Conservation (phyloP, 768 basidiomycete species). For the Porphyrellus cyaneotinctus region DNA sequence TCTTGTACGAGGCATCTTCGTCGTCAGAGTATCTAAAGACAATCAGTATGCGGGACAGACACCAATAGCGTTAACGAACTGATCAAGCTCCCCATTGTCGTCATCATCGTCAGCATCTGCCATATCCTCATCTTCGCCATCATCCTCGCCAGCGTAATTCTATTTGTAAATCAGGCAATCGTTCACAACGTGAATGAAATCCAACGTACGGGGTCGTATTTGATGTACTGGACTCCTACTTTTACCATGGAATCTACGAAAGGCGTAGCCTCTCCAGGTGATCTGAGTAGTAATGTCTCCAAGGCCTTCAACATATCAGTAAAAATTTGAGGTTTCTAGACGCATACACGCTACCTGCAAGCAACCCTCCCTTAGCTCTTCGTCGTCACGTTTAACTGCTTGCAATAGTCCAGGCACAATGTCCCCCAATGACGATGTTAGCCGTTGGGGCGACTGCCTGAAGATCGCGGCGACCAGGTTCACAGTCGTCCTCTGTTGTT, state of each 20-base stretch:
- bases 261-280: constrained; percentile 76
- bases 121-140: constrained; percentile 61
- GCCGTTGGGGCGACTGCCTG: constrained; percentile 64
- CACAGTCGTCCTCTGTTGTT: constrained; percentile 73
- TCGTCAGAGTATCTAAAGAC: constrained; percentile 85
- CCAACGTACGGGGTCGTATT: constrained; percentile 78
- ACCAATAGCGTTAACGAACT: constrained; percentile 42
- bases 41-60: neutral
- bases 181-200: neutral
- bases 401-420: constrained; percentile 71
- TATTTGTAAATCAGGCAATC: constrained; percentile 27
- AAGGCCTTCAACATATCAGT: constrained; percentile 48
- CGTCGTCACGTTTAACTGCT: constrained; percentile 70
- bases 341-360: constrained; percentile 52
- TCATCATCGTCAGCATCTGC: constrained; percentile 64
- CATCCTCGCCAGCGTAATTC: constrained; percentile 75
- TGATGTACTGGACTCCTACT: constrained; percentile 73
- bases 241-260: constrained; percentile 68
- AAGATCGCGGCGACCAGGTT: constrained; percentile 78
- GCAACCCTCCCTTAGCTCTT: constrained; percentile 76
- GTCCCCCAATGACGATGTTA: constrained; percentile 55
- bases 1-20: constrained; percentile 97
- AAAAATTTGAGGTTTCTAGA: neutral
- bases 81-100: constrained; percentile 77
- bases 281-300: constrained; percentile 79